These are phyloP conservation scores for Plectranthus barbatus DNA, from an alignment of 257 asterid species.

Conservation along the genomic window DNA sequence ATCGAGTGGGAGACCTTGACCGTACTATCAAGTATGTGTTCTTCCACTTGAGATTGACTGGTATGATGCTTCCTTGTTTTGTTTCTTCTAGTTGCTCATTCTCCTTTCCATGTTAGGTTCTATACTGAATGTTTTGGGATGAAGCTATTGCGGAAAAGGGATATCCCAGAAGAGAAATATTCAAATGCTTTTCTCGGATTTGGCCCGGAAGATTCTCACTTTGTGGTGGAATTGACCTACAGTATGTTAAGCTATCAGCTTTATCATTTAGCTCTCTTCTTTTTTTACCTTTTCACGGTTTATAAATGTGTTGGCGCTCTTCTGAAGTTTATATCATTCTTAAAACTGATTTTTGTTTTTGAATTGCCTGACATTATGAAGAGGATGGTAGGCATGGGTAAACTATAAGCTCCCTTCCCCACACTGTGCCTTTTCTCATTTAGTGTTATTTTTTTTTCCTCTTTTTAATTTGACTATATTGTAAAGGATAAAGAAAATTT, in stretches of 20 bases:
- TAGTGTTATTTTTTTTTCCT: not conserved
- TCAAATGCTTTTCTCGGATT: slow-evolving; percentile 98
- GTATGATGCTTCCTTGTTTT: slow-evolving; percentile 5
- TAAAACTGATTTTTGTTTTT: not conserved
- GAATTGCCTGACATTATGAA: not conserved
- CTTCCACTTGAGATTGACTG: not conserved
- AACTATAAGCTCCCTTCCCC: not conserved
- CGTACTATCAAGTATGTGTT: slow-evolving; percentile 78
- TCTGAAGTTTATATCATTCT: not conserved
- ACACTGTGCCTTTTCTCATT: not conserved
- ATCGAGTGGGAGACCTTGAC: slow-evolving; percentile 96
- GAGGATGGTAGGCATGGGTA: not conserved
- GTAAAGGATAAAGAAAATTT: not conserved
- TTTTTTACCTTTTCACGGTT: not conserved
- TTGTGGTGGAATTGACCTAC: slow-evolving; percentile 86
- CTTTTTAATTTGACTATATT: too few species aligned
- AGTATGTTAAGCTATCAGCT: slow-evolving; percentile 43
- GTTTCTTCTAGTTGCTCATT: not conserved
- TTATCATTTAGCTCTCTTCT: not conserved
- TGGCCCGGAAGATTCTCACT: slow-evolving; percentile 91
- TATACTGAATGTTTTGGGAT: slow-evolving; percentile 92
- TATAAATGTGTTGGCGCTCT: not conserved
- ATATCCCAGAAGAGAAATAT: slow-evolving; percentile 85
- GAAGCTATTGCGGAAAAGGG: slow-evolving; percentile 88
- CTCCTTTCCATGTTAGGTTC: slow-evolving; percentile 40